Conservation (phyloP, 2,329 filamentous ascomycete species). For the Hymenoscyphus linearis region DNA sequence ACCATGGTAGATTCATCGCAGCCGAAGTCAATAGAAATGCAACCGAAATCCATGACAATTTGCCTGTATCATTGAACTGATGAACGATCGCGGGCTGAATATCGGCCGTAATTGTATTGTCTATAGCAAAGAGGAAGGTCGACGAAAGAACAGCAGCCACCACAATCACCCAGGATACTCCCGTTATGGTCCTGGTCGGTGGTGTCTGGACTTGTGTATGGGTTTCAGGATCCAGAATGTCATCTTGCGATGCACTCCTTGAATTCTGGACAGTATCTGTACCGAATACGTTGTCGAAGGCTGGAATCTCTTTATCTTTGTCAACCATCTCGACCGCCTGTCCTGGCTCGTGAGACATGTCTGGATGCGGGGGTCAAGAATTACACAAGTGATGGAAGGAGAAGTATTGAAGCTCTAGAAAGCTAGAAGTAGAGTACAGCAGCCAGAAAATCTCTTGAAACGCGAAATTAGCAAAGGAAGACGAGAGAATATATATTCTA, state of each 20-base stretch:
- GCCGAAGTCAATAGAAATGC: conserved; percentile 7
- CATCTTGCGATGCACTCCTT: not conserved
- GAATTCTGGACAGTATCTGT: not conserved
- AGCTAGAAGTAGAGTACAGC: not conserved
- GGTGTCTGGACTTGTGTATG: not conserved
- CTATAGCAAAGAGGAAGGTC: conserved; percentile 34
- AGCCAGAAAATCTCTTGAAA: not conserved
- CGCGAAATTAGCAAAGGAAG: not conserved
- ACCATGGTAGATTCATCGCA: conserved; percentile 3
- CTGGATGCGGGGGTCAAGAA: not conserved
- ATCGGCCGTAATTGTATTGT: conserved; percentile 47
- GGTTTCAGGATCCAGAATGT: not conserved
- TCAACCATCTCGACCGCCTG: not conserved
- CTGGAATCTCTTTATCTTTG: not conserved
- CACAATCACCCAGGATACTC: not conserved
- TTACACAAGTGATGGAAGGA: not conserved
- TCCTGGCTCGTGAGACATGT: not conserved
- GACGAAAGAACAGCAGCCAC: not conserved
- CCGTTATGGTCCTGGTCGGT: not conserved
- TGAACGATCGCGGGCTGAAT: conserved; percentile 39
- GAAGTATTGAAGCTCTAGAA: not conserved
- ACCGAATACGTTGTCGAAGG: not conserved
- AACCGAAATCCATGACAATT: conserved; percentile 36
- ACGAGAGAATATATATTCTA: not conserved
- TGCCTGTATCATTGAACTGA: conserved; percentile 32